Conservation (phyloP, 345 rosid species). For the Bruguiera gymnorhiza region DNA sequence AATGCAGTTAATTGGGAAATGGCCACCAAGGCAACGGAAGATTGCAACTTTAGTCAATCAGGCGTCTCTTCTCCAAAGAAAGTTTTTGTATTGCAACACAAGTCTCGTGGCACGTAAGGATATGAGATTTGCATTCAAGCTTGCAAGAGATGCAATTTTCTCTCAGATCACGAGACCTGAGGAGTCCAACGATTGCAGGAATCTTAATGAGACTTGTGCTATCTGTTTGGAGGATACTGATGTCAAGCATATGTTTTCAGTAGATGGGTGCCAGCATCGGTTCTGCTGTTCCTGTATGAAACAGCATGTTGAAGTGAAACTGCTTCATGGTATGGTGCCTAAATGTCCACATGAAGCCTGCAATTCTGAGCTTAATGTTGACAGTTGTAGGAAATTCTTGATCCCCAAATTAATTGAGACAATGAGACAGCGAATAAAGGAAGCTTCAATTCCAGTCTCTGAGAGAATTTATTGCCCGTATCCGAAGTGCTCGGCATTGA, state of each 20-base stretch:
- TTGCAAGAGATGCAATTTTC: conserved; percentile 70
- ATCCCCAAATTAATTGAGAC: conserved; percentile 54
- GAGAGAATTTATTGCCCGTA: conserved; percentile 78
- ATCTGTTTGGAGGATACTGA: conserved; percentile 58
- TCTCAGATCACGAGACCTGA: conserved; percentile 57
- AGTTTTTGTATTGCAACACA: conserved; percentile 42
- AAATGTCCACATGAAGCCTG: conserved; percentile 75
- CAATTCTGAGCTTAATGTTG: conserved; percentile 47
- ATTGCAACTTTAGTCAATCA: conserved; percentile 44
- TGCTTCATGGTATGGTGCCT: conserved; percentile 59
- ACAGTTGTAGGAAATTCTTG: conserved; percentile 55
- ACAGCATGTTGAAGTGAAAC: conserved; percentile 69
- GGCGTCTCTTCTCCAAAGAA: conserved; percentile 39
- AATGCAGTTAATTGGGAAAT: conserved; percentile 46
- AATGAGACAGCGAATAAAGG: conserved; percentile 54
- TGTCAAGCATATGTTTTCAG: conserved; percentile 47
- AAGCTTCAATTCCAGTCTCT: conserved; percentile 52
- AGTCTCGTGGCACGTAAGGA: conserved; percentile 38
- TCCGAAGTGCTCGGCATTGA: conserved; percentile 73
- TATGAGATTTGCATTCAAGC: conserved; percentile 53
- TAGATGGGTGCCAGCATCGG: conserved; percentile 68
- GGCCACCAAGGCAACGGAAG: conserved; percentile 36
- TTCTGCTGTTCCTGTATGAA: conserved; percentile 84
- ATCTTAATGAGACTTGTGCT: conserved; percentile 55
- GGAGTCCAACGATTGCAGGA: conserved; percentile 37